A percentile compares a stretch with the other conserved stretches of the same genome.
phyloP scores from a whole-genome alignment of 2,329 filamentous ascomycete species.

The Neopestalotiopsis clavispora region DNA sequence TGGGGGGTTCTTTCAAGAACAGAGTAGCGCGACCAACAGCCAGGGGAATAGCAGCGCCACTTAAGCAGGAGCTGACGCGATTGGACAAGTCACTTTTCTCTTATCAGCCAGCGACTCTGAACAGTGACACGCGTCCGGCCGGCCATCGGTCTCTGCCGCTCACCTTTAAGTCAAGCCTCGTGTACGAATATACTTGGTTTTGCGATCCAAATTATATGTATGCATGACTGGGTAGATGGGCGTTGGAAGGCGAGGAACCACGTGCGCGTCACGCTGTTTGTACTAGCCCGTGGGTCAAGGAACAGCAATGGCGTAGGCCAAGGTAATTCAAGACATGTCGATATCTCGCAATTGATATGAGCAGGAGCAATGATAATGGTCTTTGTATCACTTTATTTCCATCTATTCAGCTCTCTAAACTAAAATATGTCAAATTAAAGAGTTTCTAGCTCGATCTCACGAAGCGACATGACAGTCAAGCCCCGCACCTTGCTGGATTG shows the following conservation, averaged over 20 bases:
- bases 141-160: background rate
- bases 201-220: background rate
- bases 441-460: background rate
- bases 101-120: constrained; percentile 3
- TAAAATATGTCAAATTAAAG: background rate
- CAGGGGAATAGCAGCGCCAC: background rate
- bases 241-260: background rate
- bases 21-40: background rate
- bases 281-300: no score
- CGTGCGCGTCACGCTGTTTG: background rate
- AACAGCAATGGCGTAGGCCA: no score
- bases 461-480: no score
- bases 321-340: background rate
- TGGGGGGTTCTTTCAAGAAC: no score
- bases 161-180: background rate
- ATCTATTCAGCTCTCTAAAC: background rate
- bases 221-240: background rate
- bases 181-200: background rate
- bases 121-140: background rate
- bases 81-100: constrained; percentile 1
- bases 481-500: no score
- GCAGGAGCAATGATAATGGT: background rate
- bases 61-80: constrained; percentile 4
- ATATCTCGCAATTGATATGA: background rate
- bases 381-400: background rate